These are phyloP conservation scores for Athelia psychrophila DNA, from an alignment of 1,284 basidiomycete species.

Conservation along the genomic window DNA sequence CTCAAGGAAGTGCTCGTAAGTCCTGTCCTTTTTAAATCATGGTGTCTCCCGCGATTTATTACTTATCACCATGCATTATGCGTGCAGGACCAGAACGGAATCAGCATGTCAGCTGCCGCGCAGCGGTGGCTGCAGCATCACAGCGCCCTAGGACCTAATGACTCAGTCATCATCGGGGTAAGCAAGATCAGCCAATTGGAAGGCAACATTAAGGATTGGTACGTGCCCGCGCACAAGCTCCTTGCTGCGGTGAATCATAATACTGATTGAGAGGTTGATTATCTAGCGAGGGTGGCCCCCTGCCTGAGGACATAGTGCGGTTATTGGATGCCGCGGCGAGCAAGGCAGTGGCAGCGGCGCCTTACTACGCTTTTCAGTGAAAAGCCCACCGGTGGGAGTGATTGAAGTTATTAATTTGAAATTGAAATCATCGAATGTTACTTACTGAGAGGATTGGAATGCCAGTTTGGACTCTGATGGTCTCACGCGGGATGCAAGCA, in stretches of 20 bases:
- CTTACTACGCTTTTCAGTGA: no score
- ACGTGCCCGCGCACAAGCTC: conserved; percentile 4
- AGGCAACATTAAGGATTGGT: conserved; percentile 11
- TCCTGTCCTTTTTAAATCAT: no score
- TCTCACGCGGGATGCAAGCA: no score
- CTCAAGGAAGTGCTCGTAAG: conserved; percentile 13
- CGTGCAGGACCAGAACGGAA: conserved; percentile 10
- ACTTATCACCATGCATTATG: background rate
- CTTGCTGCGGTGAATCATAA: background rate
- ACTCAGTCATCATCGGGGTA: conserved; percentile 28
- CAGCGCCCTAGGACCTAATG: conserved; percentile 21
- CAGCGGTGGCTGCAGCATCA: conserved; percentile 32
- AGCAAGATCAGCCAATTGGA: conserved; percentile 21
- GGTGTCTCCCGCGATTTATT: background rate
- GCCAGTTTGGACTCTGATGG: no score
- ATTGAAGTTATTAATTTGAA: no score
- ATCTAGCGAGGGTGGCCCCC: conserved; percentile 23
- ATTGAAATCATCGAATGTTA: no score
- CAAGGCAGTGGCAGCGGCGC: conserved; percentile 2
- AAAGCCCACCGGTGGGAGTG: no score
- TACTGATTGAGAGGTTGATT: background rate
- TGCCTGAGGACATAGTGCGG: conserved; percentile 15
- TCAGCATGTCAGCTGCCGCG: conserved; percentile 12
- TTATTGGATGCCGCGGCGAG: conserved; percentile 22
- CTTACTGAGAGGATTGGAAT: no score